Base-by-base conservation (phyloP, 2,329 filamentous ascomycete genomes). In the Thyridium curvatum region DNA sequence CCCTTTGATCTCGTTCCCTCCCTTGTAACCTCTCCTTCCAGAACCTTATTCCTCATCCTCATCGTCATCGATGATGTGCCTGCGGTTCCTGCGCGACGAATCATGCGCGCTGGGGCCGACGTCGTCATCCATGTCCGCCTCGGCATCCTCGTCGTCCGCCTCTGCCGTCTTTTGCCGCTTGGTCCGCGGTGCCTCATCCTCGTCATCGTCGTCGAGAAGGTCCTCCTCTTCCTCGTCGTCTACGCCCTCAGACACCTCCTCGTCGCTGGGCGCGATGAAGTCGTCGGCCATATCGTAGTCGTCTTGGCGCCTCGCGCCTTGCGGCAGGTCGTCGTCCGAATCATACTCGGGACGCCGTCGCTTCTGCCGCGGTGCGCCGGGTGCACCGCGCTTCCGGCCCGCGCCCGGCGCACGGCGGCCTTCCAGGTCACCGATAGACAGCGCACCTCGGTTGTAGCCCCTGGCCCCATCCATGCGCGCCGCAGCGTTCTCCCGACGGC, bases 221-320 rank as follows among this genome's bases (percentile, higher is more conserved):
- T 86, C 82, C 17, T 74, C 76, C 30, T 72, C 74, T 37, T 71
- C 74, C 6, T 79, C 77, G 28, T 74, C 77, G 1, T 72, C 78
- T 3, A 69, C 77, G 26, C 74, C 77, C 31, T 76, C 77, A 32
- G 62, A 58, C 40, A 60, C 60, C 32, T 89, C 86, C 42, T 87
- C 84, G 47, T 88, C 85, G 51, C 82, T 88, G 4, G 71, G 71
- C 4, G 83, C 86, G 40, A 91, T 74, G 55, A 91, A 91, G 41
- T 83, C 86, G 52, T 91, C 86, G 28, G 84, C 84, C 54, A 83
- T 73, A 45, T 90, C 85, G 54, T 91, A 91, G 49, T 87, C 83
- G 47, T 90, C 83, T 43, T 82, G 74, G 38, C 77, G 74, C 26
- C 72, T 72, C 34, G 67, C 68, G 26, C 78, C 76, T 30, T 74